Conservation (phyloP, 805 yeast species). For the Wickerhamiella azymoides region DNA sequence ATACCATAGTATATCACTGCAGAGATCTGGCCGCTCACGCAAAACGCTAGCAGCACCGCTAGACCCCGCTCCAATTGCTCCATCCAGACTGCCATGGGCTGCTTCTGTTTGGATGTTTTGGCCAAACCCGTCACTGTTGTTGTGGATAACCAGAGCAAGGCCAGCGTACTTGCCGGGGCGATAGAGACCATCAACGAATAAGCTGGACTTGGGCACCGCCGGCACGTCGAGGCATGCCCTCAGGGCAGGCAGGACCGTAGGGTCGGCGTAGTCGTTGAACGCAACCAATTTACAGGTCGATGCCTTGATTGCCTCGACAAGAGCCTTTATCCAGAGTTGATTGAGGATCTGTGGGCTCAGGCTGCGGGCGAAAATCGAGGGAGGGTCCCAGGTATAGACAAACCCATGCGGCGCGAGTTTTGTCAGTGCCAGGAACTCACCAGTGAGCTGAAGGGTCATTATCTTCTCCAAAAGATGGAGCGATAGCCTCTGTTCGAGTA, state of each 20-base stretch:
- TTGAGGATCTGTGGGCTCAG: slow-evolving; percentile 12
- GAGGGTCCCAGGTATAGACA: slow-evolving; percentile 19
- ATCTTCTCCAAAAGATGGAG: slow-evolving; percentile 12
- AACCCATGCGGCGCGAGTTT: slow-evolving; percentile 5
- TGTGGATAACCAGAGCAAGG: slow-evolving; percentile 13
- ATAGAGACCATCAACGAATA: neutral
- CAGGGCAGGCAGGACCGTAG: slow-evolving; percentile 7
- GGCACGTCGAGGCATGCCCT: neutral
- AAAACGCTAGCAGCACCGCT: slow-evolving; percentile 15
- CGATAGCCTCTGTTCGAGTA: slow-evolving; percentile 8
- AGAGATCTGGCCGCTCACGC: slow-evolving; percentile 5
- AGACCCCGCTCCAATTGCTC: slow-evolving; percentile 16
- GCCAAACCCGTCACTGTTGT: slow-evolving; percentile 18
- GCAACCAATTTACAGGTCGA: slow-evolving; percentile 10
- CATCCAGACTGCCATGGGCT: slow-evolving; percentile 14
- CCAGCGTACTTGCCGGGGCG: neutral
- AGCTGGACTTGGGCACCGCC: neutral
- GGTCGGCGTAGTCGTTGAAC: slow-evolving; percentile 15
- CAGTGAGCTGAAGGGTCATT: slow-evolving; percentile 10
- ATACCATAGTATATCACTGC: neutral
- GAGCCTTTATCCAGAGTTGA: slow-evolving; percentile 12
- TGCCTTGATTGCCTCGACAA: slow-evolving; percentile 7
- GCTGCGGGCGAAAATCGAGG: slow-evolving; percentile 14
- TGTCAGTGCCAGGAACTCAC: slow-evolving; percentile 8
- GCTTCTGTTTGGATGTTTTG: slow-evolving; percentile 15